phyloP scores from a whole-genome alignment of 139 green algal genomes.

The Pseudopediastrum boryanum region DNA sequence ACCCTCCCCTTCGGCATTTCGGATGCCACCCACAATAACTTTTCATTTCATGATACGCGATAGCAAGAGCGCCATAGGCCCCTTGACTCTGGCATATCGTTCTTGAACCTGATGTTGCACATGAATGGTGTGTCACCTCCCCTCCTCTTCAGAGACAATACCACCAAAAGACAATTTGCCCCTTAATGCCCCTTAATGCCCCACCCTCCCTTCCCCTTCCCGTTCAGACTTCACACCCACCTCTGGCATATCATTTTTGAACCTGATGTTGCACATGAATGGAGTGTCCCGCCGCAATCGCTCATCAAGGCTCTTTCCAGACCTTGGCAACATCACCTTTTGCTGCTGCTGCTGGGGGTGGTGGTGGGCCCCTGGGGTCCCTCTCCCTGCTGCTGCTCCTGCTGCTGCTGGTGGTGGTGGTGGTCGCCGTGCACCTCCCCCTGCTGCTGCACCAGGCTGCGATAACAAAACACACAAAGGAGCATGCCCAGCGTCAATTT shows the following conservation, averaged over 20 bases:
- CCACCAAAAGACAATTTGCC: no score
- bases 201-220: no score
- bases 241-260: conserved; percentile 67
- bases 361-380: background rate
- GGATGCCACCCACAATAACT: no score
- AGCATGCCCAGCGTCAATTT: no score
- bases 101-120: conserved; percentile 65
- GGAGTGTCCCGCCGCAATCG: conserved; percentile 51
- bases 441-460: no score
- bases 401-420: conserved; percentile 14
- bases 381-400: background rate
- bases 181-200: no score
- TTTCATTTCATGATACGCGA: no score
- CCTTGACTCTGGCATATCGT: conserved; percentile 66
- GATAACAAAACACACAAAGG: no score
- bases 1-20: no score
- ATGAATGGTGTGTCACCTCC: conserved; percentile 59
- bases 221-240: conserved; percentile 7
- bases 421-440: background rate
- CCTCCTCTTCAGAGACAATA: conserved; percentile 37
- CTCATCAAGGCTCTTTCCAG: background rate
- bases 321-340: background rate
- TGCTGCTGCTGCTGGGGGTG: conserved; percentile 12
- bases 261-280: conserved; percentile 68
- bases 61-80: background rate